Conservation (phyloP, 1,284 basidiomycete genomes). For the Sporisorium exsertum region DNA sequence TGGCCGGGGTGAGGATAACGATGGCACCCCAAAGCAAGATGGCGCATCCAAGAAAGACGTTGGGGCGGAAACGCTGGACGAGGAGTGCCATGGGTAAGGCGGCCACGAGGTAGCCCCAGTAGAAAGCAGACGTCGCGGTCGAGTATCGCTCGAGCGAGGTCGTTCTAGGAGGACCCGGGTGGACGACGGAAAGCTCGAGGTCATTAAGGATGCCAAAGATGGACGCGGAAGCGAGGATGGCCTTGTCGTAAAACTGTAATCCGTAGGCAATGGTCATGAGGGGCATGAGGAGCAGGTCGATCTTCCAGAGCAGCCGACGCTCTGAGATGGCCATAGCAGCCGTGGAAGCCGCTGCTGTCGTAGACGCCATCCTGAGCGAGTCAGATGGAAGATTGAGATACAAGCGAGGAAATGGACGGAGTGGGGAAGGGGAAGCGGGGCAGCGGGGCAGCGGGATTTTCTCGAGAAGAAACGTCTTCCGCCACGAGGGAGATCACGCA, state of each 20-base stretch:
- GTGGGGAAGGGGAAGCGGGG: too few species aligned
- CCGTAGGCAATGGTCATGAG: slow-evolving; percentile 72
- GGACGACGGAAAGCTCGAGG: slow-evolving; percentile 61
- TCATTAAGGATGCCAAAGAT: slow-evolving; percentile 73
- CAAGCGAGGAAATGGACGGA: too few species aligned
- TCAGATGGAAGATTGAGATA: too few species aligned
- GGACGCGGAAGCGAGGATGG: slow-evolving; percentile 72
- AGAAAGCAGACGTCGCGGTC: slow-evolving; percentile 69
- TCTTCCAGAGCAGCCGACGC: slow-evolving; percentile 47
- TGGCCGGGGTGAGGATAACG: slow-evolving; percentile 71
- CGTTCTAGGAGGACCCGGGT: slow-evolving; percentile 63
- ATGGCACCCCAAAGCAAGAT: slow-evolving; percentile 72
- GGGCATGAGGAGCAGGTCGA: slow-evolving; percentile 69
- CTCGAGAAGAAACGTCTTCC: background rate
- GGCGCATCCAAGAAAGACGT: slow-evolving; percentile 57
- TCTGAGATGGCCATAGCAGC: slow-evolving; percentile 27
- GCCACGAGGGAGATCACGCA: slow-evolving; percentile 1
- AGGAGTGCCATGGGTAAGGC: slow-evolving; percentile 71
- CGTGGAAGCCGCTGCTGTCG: background rate
- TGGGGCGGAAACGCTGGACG: slow-evolving; percentile 71
- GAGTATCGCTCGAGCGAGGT: slow-evolving; percentile 52
- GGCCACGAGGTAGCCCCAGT: slow-evolving; percentile 72
- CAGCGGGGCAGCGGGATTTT: too few species aligned
- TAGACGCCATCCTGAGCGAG: slow-evolving; percentile 3
- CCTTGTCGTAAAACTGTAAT: slow-evolving; percentile 73